These are phyloP conservation scores for Noccaea caerulescens DNA, from an alignment of 345 rosid species.

Conservation along the genomic window DNA sequence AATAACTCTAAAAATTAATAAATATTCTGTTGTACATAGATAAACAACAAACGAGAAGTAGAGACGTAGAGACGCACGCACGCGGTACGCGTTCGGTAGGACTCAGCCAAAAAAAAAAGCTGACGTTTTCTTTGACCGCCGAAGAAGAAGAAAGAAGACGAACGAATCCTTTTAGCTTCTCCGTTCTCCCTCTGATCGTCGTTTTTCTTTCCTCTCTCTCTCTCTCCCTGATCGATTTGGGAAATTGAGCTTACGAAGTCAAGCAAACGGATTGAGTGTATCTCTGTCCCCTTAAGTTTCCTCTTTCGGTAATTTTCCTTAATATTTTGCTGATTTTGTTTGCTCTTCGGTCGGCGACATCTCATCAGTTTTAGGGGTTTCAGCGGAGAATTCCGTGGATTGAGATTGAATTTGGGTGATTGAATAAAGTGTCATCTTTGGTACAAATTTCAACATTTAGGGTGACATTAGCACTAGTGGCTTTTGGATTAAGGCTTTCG, in stretches of 20 bases:
- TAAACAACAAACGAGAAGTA: no score
- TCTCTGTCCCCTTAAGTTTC: not conserved
- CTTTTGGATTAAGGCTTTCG: not conserved
- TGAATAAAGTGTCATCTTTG: no score
- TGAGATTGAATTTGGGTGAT: not conserved
- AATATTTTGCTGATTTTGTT: constrained; percentile 3
- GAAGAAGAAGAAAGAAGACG: constrained; percentile 19
- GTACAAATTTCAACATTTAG: not conserved
- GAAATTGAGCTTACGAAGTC: constrained; percentile 13
- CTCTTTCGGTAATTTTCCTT: constrained; percentile 8
- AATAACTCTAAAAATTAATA: no score
- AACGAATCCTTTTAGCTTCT: constrained; percentile 11
- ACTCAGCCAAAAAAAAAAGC: not conserved
- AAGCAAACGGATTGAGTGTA: constrained; percentile 8
- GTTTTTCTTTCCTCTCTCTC: no score
- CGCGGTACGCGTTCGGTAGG: not conserved
- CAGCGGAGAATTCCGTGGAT: not conserved
- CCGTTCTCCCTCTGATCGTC: not conserved
- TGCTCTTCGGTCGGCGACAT: not conserved
- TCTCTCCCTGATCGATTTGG: constrained; percentile 11
- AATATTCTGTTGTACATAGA: no score
- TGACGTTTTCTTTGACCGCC: constrained; percentile 41
- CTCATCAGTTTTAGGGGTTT: not conserved
- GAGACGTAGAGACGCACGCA: no score
- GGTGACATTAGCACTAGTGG: not conserved